Conservation (phyloP, 202 grass and related monocot species). For the Eragrostis tef region DNA sequence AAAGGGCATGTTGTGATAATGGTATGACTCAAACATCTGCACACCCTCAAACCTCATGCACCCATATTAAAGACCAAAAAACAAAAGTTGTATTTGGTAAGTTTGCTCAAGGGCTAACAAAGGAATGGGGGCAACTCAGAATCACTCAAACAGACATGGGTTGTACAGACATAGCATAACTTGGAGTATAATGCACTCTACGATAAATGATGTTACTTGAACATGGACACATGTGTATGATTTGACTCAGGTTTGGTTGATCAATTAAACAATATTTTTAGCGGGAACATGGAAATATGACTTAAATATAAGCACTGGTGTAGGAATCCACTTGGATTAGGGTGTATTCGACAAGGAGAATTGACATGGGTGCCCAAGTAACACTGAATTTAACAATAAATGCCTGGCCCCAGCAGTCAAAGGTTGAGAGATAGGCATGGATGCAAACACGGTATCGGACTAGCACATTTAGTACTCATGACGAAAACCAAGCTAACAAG, state of each 20-base stretch:
- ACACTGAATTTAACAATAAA: background rate
- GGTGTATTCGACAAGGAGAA: background rate
- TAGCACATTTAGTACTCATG: background rate
- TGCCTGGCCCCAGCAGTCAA: slow-evolving; percentile 1
- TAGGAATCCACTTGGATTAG: background rate
- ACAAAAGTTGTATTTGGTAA: background rate
- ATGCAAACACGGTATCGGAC: background rate
- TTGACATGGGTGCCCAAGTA: background rate
- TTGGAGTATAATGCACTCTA: background rate
- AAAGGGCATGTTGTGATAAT: background rate
- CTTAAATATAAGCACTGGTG: background rate
- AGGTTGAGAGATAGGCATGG: background rate
- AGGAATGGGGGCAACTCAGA: background rate
- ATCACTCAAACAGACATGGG: background rate
- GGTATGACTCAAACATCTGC: slow-evolving; percentile 2
- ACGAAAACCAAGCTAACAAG: background rate
- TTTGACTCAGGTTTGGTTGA: background rate
- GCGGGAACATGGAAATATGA: background rate
- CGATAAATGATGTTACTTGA: background rate
- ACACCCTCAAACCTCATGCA: background rate
- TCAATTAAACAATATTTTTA: background rate
- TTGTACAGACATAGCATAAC: background rate
- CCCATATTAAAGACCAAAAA: background rate
- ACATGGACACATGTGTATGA: background rate
- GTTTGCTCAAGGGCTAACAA: background rate